Evolutionary conservation across 2,329 filamentous ascomycete species (phyloP).

Genomic region (Hawksworthiomyces lignivorus): DNA sequence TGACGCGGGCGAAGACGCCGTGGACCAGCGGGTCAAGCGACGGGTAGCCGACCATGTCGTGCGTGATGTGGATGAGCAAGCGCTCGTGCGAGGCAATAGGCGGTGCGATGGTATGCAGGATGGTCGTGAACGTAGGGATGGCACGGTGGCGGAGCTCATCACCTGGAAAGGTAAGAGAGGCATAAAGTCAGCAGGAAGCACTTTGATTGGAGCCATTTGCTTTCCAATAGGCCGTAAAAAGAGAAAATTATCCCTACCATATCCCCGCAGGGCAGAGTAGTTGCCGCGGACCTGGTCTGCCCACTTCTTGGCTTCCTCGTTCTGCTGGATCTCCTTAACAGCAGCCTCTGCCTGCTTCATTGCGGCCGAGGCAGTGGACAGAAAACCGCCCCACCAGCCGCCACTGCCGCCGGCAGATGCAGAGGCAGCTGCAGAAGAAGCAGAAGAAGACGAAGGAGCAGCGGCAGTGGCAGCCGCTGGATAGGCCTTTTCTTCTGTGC

Average conservation of each 20-base stretch:
- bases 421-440: background rate
- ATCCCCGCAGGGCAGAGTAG: constrained; percentile 65
- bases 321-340: constrained; percentile 91
- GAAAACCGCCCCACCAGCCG: constrained; percentile 82
- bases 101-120: constrained; percentile 89
- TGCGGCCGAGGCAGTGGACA: constrained; percentile 75
- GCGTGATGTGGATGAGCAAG: constrained; percentile 93
- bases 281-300: constrained; percentile 89
- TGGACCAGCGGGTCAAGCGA: constrained; percentile 90
- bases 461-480: background rate
- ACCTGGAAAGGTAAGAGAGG: constrained; percentile 41
- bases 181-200: too few relatives aligned
- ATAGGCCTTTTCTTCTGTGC: constrained; percentile 33
- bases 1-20: constrained; percentile 84
- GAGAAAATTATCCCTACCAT: constrained; percentile 48
- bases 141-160: constrained; percentile 81
- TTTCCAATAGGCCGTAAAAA: background rate
- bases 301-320: constrained; percentile 95
- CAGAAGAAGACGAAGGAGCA: background rate
- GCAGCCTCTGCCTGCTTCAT: constrained; percentile 89
- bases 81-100: constrained; percentile 96
- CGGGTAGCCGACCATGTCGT: constrained; percentile 91
- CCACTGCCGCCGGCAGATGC: constrained; percentile 49
- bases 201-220: too few relatives aligned
- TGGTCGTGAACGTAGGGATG: constrained; percentile 87